Percentiles rank a stretch among this genome's conserved stretches.
phyloP scores from a whole-genome alignment of 208 protist species.

The Vickermania spadyakhi region DNA sequence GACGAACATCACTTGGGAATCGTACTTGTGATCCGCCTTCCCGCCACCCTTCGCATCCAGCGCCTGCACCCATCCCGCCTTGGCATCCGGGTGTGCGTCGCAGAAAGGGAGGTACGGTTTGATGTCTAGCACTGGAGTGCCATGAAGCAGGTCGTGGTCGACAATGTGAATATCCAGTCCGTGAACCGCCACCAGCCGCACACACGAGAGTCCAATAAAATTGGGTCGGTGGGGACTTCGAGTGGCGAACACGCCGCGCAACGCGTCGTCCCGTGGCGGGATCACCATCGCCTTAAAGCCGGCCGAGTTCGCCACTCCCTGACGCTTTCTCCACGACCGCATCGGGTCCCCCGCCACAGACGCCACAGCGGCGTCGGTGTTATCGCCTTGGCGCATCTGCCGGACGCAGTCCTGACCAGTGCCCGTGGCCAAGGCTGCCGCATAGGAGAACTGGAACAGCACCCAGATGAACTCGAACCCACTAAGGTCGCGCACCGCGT shows the following conservation, averaged over 20 bases:
- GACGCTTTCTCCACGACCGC: constrained; percentile 19
- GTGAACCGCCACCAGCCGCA: constrained; percentile 69
- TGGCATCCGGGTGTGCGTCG: constrained; percentile 69
- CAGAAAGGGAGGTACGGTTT: constrained; percentile 93
- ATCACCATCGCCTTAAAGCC: constrained; percentile 85
- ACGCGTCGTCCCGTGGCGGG: constrained; percentile 68
- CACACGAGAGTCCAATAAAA: constrained; percentile 85
- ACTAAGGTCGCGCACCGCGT: constrained; percentile 65
- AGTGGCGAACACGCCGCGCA: constrained; percentile 86
- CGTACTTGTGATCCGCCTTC: constrained; percentile 70
- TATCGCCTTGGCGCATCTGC: constrained; percentile 8
- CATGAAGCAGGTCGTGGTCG: constrained; percentile 93
- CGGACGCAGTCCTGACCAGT: constrained; percentile 35
- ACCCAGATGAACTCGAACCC: constrained; percentile 90
- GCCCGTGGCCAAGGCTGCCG: constrained; percentile 45
- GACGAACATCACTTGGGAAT: constrained; percentile 35
- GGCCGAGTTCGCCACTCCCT: constrained; percentile 36
- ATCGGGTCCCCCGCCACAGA: constrained; percentile 1
- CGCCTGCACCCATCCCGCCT: constrained; percentile 73
- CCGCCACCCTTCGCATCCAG: constrained; percentile 54
- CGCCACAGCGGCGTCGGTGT: background rate
- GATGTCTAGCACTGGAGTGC: constrained; percentile 95
- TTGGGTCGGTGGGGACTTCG: constrained; percentile 89
- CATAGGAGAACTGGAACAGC: constrained; percentile 85
- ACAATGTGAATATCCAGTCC: constrained; percentile 79